Percentiles rank a stretch among this genome's conserved stretches.
These are phyloP conservation scores for Monosporozyma yasuniensis DNA, from an alignment of 805 yeast species.

Conservation along the genomic window DNA sequence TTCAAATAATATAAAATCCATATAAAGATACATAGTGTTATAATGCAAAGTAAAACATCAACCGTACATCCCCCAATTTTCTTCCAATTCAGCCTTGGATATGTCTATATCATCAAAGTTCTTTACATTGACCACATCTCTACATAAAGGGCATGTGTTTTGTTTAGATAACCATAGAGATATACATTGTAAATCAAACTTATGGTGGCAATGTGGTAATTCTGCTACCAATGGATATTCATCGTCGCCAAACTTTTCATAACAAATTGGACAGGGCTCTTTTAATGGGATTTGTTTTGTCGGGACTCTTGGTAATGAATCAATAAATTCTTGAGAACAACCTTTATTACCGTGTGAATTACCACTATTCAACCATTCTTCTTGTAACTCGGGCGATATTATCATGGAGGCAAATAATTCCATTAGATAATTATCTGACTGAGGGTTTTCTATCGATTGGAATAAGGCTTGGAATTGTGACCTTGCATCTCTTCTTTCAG, in stretches of 20 bases:
- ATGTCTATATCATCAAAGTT: slow-evolving; percentile 30
- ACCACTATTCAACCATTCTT: slow-evolving; percentile 19
- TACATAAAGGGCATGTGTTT: slow-evolving; percentile 77
- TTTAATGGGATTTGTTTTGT: slow-evolving; percentile 33
- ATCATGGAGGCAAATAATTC: slow-evolving; percentile 6
- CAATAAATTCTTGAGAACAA: slow-evolving; percentile 62
- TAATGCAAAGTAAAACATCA: slow-evolving; percentile 17
- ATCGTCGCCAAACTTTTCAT: slow-evolving; percentile 61
- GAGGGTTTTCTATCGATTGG: slow-evolving; percentile 7
- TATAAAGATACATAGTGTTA: not conserved
- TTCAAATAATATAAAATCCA: not conserved
- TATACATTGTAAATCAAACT: slow-evolving; percentile 82
- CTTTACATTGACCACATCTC: slow-evolving; percentile 56
- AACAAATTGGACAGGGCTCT: slow-evolving; percentile 80
- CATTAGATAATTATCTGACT: slow-evolving; percentile 12
- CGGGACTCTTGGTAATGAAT: slow-evolving; percentile 64
- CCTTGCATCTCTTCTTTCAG: slow-evolving; percentile 18
- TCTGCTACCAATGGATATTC: slow-evolving; percentile 70
- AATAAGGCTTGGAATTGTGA: slow-evolving; percentile 17
- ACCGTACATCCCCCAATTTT: slow-evolving; percentile 76
- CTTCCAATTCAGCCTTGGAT: slow-evolving; percentile 56
- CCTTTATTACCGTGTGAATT: slow-evolving; percentile 34
- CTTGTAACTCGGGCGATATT: slow-evolving; percentile 22
- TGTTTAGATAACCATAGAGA: slow-evolving; percentile 78
- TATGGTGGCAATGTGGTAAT: slow-evolving; percentile 69